Conservation (phyloP, 495 filamentous ascomycete genomes). For the Cercophora scortea region DNA sequence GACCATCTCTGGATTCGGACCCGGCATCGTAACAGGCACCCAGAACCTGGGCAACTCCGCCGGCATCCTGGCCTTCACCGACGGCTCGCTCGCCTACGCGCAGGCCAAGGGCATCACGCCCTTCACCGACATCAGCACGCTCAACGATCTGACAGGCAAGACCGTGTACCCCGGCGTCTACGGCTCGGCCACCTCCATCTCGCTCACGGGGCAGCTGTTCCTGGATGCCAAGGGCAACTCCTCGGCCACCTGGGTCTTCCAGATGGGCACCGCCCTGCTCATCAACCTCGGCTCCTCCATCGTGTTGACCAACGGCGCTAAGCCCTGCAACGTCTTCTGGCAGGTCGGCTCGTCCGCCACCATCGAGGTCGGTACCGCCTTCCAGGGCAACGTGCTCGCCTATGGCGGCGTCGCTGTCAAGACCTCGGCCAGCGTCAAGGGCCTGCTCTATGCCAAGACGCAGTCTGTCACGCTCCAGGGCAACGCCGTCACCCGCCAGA, state of each 20-base stretch:
- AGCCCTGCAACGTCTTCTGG: conserved; percentile 2
- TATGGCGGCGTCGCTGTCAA: neutral
- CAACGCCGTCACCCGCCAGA: neutral
- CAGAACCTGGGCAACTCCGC: neutral
- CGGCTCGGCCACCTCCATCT: neutral
- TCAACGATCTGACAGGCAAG: neutral
- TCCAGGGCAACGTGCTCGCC: neutral
- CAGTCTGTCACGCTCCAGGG: neutral
- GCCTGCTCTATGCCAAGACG: neutral
- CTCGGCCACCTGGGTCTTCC: neutral
- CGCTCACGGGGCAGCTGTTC: neutral
- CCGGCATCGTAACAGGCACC: neutral
- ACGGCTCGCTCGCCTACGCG: neutral
- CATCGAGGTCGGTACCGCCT: neutral
- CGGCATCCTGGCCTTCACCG: neutral
- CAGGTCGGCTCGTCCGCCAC: neutral
- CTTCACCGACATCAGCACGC: neutral
- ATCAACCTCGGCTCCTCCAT: neutral
- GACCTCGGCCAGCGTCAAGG: neutral
- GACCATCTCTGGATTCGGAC: neutral
- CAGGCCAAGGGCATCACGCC: neutral
- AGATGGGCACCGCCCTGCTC: neutral
- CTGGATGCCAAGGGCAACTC: neutral
- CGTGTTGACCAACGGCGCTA: neutral
- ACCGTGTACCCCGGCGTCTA: neutral